phyloP scores from a whole-genome alignment of 2,329 filamentous ascomycete species.

The Cylindrodendrum hubeiense region DNA sequence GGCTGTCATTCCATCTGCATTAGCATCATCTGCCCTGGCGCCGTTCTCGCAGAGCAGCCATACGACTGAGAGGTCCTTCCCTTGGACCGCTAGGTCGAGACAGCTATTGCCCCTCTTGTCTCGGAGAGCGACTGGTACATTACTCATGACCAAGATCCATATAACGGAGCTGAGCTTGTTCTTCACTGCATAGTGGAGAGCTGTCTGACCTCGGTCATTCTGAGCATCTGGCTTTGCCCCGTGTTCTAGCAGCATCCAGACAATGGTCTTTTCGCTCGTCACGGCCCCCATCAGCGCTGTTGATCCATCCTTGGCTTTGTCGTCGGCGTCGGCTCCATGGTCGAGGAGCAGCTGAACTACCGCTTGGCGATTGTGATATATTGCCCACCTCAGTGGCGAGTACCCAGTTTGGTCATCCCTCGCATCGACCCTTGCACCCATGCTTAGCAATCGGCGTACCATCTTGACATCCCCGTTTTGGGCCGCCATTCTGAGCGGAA shows the following conservation, averaged over 20 bases:
- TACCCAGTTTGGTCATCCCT: background rate
- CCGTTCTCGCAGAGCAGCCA: background rate
- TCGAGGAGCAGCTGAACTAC: background rate
- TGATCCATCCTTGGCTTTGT: background rate
- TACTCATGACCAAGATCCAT: background rate
- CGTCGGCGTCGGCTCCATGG: background rate
- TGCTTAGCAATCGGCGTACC: background rate
- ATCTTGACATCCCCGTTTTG: background rate
- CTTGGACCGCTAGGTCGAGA: background rate
- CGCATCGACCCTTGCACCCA: background rate
- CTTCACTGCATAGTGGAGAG: background rate
- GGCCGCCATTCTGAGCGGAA: background rate
- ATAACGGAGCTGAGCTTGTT: background rate
- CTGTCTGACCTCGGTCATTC: background rate
- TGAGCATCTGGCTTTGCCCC: background rate
- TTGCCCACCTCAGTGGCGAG: background rate
- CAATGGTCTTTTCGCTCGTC: background rate
- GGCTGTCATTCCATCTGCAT: background rate
- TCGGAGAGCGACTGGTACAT: background rate
- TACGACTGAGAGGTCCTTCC: background rate
- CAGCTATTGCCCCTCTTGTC: background rate
- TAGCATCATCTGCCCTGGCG: background rate
- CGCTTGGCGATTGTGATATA: background rate
- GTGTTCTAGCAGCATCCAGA: background rate
- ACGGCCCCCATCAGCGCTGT: background rate